Conservation (phyloP, 78 protist species). For the Dictyostelium firmibasis region DNA sequence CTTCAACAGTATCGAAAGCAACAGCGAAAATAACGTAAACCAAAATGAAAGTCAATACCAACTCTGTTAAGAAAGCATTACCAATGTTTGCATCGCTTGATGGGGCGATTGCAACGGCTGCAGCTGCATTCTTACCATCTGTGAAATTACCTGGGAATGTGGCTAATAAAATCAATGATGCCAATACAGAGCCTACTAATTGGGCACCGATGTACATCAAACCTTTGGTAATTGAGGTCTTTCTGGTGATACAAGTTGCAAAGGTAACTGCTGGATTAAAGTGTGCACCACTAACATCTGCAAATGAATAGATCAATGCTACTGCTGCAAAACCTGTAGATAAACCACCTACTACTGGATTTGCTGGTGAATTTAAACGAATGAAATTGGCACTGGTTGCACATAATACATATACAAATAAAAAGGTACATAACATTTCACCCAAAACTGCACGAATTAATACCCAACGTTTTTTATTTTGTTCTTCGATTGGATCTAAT, state of each 20-base stretch:
- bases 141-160: constrained; percentile 49
- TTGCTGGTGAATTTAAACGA: not conserved
- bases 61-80: constrained; percentile 65
- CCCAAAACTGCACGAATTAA: constrained; percentile 82
- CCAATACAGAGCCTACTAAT: constrained; percentile 59
- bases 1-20: constrained; percentile 76
- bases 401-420: constrained; percentile 50
- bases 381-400: constrained; percentile 32
- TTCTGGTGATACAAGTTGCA: constrained; percentile 67
- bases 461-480: constrained; percentile 53
- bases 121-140: constrained; percentile 18
- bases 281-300: constrained; percentile 71
- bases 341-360: constrained; percentile 47
- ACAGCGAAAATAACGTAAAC: constrained; percentile 84
- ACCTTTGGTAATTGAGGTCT: constrained; percentile 72
- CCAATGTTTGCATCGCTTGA: constrained; percentile 26
- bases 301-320: constrained; percentile 82
- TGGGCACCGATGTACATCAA: constrained; percentile 67
- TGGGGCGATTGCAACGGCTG: constrained; percentile 25
- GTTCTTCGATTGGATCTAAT: constrained; percentile 33
- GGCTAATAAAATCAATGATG: constrained; percentile 37
- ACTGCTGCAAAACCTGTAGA: constrained; percentile 60
- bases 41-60: constrained; percentile 67
- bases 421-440: constrained; percentile 71
- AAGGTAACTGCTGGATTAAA: constrained; percentile 24